Conservation (phyloP, 75 land plant species). For the Gnetum montanum region DNA sequence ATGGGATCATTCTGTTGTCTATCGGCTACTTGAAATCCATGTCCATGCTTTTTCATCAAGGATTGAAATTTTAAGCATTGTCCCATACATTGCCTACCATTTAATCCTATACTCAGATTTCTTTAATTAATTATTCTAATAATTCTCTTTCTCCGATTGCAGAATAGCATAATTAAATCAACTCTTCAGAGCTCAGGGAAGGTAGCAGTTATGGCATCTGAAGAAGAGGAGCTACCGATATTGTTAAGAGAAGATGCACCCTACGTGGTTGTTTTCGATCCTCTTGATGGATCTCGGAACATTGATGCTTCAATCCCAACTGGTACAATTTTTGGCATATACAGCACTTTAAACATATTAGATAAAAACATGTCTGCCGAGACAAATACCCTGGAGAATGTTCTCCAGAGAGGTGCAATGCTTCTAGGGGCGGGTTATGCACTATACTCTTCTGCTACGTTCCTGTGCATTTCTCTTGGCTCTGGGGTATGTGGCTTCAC, state of each 20-base stretch:
- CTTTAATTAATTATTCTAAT: no score
- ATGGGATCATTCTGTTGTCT: no score
- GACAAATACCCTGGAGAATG: constrained; percentile 81
- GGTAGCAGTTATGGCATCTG: constrained; percentile 89
- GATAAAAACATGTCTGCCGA: constrained; percentile 46
- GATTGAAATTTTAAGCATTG: no score
- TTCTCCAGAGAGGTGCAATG: constrained; percentile 73
- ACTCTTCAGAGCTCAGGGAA: constrained; percentile 64
- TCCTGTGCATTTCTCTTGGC: constrained; percentile 77
- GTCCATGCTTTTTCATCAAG: no score
- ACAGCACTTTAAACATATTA: constrained; percentile 56
- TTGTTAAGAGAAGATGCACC: constrained; percentile 68
- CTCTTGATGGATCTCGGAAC: constrained; percentile 95
- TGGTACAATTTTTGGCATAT: constrained; percentile 91
- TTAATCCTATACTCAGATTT: no score
- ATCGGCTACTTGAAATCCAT: no score
- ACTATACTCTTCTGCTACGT: constrained; percentile 92
- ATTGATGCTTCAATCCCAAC: constrained; percentile 98
- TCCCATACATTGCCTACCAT: no score
- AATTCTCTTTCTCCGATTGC: constrained; percentile 8
- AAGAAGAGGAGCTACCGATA: constrained; percentile 78
- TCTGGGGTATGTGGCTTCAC: constrained; percentile 85
- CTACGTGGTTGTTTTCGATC: constrained; percentile 84
- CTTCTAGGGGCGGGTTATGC: constrained; percentile 85
- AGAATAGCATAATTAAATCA: constrained; percentile 82